Evolutionary conservation across 2,329 filamentous ascomycete genomes (phyloP).

Genomic region (Nemania sp.): DNA sequence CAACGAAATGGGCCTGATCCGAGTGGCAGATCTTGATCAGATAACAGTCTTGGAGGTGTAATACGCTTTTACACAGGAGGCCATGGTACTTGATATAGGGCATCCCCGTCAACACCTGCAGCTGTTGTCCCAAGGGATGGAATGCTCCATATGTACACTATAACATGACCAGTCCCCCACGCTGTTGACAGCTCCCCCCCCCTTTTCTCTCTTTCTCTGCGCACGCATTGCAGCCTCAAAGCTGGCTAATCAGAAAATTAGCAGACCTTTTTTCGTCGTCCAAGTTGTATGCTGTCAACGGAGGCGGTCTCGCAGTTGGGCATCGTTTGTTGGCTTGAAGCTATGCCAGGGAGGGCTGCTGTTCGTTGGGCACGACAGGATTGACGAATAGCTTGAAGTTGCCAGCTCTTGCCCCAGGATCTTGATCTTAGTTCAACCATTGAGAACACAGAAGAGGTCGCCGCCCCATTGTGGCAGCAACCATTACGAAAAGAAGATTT

Average conservation of each 20-base stretch:
- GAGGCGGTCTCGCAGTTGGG: slow-evolving; percentile 17
- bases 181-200: neutral
- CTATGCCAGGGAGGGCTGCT: slow-evolving; percentile 6
- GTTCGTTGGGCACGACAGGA: slow-evolving; percentile 19
- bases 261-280: neutral
- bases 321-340: slow-evolving; percentile 16
- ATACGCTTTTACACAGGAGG: too few species aligned
- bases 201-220: neutral
- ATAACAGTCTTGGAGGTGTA: too few species aligned
- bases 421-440: slow-evolving; percentile 1
- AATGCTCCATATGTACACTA: neutral
- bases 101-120: neutral
- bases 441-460: slow-evolving; percentile 7
- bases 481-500: slow-evolving; percentile 4
- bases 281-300: too few species aligned
- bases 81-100: too few species aligned
- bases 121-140: neutral
- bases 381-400: slow-evolving; percentile 17
- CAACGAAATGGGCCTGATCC: too few species aligned
- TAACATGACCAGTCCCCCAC: neutral
- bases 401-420: neutral
- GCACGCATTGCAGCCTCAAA: neutral
- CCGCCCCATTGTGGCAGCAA: slow-evolving; percentile 17
- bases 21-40: too few species aligned
- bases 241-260: slow-evolving; percentile 10